Evolutionary conservation across 2,329 filamentous ascomycete species (phyloP).

Genomic region (Emergomyces pasteurianus): DNA sequence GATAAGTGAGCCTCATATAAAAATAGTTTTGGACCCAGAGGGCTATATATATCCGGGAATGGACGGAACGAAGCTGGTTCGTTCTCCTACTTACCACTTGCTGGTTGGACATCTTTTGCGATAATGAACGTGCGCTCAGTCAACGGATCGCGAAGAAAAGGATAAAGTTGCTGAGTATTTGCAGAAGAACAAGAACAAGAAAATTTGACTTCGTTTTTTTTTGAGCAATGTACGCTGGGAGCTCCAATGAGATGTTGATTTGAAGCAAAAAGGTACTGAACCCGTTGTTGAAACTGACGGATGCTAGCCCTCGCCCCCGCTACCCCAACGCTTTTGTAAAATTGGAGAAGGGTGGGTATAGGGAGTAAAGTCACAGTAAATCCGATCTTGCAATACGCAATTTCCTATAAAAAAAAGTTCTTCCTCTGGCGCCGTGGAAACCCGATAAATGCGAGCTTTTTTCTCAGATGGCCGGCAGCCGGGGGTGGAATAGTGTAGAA

Average conservation of each 20-base stretch:
- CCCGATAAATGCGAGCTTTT: not conserved
- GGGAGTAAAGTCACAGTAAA: not conserved
- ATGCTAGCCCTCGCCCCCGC: not conserved
- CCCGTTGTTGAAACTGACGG: not conserved
- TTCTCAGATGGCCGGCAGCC: constrained; percentile 1
- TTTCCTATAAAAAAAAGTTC: not conserved
- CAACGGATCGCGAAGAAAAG: too few relatives aligned
- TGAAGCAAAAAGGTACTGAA: too few relatives aligned
- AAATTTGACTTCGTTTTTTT: too few relatives aligned
- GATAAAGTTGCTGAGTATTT: too few relatives aligned
- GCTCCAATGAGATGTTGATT: too few relatives aligned
- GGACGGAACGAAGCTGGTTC: constrained; percentile 9
- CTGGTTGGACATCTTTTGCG: constrained; percentile 34
- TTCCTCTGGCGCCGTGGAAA: constrained; percentile 2
- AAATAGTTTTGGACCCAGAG: too few relatives aligned
- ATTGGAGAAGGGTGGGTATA: not conserved
- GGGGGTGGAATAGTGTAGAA: constrained; percentile 9
- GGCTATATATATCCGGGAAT: too few relatives aligned
- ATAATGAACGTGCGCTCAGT: not conserved
- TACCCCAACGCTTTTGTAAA: not conserved
- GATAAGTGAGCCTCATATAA: constrained; percentile 7
- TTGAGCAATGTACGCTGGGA: too few relatives aligned
- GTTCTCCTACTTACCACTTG: constrained; percentile 32
- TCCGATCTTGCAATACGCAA: not conserved
- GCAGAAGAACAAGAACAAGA: too few relatives aligned